Evolutionary conservation across 139 green algal species (phyloP).

Genomic region (Chlamydomonas schloesseri): DNA sequence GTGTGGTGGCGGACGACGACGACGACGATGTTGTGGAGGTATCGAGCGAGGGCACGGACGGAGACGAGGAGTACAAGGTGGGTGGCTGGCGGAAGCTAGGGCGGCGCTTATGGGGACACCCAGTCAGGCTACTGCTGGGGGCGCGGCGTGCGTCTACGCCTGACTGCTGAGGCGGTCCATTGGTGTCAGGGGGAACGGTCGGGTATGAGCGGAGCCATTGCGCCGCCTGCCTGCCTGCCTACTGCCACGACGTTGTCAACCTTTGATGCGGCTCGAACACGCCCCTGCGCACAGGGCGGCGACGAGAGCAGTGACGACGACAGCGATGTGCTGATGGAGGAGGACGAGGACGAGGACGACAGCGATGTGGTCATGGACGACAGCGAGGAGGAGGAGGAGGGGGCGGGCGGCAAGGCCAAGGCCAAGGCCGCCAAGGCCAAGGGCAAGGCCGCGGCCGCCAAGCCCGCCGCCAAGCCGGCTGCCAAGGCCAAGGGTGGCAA

Average conservation of each 20-base stretch:
- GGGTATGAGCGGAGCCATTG: too few relatives aligned
- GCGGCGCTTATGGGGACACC: too few relatives aligned
- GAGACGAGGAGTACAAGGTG: background rate
- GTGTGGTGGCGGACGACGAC: background rate
- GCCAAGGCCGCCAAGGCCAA: background rate
- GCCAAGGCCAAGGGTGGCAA: background rate
- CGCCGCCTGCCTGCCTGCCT: too few relatives aligned
- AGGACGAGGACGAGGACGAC: background rate
- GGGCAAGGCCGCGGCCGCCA: background rate
- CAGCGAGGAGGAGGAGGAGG: background rate
- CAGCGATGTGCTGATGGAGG: slow-evolving; percentile 18
- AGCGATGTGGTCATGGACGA: background rate
- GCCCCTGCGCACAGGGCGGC: too few relatives aligned
- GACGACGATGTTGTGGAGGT: background rate
- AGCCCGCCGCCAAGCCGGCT: background rate
- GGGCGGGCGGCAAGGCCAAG: background rate
- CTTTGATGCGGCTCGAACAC: too few relatives aligned
- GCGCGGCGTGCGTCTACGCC: too few relatives aligned
- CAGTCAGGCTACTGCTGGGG: too few relatives aligned
- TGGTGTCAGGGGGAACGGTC: too few relatives aligned
- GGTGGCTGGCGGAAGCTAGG: background rate
- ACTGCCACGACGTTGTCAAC: too few relatives aligned
- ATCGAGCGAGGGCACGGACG: too few relatives aligned
- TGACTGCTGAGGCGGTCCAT: too few relatives aligned
- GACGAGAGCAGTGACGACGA: background rate